Base-by-base conservation (phyloP, 306 rosid genomes). In the Lathyrus sativus region DNA sequence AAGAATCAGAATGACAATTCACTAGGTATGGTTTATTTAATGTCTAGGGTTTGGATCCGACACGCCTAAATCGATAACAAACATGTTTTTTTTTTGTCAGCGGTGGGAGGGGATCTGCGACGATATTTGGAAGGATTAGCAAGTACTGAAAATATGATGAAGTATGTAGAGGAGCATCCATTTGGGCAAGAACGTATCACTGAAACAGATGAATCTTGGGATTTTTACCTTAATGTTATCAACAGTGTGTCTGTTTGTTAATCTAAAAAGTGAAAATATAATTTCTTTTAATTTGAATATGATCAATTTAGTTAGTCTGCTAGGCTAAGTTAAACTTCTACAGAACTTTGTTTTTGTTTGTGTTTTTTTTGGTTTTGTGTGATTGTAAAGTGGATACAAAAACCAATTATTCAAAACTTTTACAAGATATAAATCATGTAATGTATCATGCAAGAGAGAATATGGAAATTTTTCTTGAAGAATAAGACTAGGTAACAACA, bases 171-270 rank as follows among this genome's bases (percentile, higher is more conserved):
- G 77, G 56, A 67, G 50, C 76, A 82, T 70, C 95, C 86, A 10
- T 87, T 84, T 78, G 95, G 91, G 74, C 90, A 91, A 75, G 55
- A 72, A 18, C 71, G 78, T 9, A 84, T 89, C 11, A 28, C 41
- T n/a, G 76, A 82, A 73, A 74, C 9, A 62, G 84, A 82, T 70
- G 43, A 78, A 76, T 69, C 65, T 57, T 91, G 96, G 95, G 65
- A 66, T 33, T 91, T 89, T 61, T 89, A 89, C 81, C 76, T 42
- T 63, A n/a, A 26, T 24, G 91, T 85, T 73, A 35, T 86, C 7
- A 9, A 50, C 35, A 80, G 75, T 44, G 71, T 29, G 71, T 75
- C 53, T 19, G 22, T 19, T 19, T 19, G 38, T 33, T 2, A 33
- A 33, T 33, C 38, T 33, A 5, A 33, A 33, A 33, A 33, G 38